phyloP scores from a whole-genome alignment of 495 filamentous ascomycete species.

The Pseudoneurospora amorphoporcata region DNA sequence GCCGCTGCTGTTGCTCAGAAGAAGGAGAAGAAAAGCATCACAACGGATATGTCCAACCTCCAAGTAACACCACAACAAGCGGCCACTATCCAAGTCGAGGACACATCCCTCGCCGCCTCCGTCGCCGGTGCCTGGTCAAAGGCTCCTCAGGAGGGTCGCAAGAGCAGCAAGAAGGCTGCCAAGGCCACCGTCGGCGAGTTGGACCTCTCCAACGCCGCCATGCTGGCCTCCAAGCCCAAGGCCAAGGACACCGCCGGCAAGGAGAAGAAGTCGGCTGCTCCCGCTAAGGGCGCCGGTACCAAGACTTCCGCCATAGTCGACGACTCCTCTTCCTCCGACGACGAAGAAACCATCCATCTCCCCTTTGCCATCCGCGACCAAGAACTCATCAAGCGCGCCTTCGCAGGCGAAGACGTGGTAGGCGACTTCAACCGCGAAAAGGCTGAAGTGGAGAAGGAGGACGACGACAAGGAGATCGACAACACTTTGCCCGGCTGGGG shows the following conservation, averaged over 20 bases:
- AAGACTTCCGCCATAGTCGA: constrained; percentile 6
- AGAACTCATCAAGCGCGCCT: constrained; percentile 72
- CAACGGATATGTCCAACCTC: neutral
- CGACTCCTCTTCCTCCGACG: constrained; percentile 37
- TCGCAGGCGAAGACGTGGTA: constrained; percentile 84
- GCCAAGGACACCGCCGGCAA: constrained; percentile 1
- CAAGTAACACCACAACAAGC: neutral
- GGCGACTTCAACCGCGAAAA: constrained; percentile 78
- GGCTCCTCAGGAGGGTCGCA: constrained; percentile 18
- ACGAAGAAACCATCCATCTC: constrained; percentile 45
- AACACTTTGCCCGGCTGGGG: constrained; percentile 91
- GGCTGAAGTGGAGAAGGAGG: constrained; percentile 55
- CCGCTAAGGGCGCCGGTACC: neutral
- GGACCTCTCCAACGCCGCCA: constrained; percentile 29
- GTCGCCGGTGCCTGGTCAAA: constrained; percentile 3
- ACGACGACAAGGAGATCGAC: constrained; percentile 78
- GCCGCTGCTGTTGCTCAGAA: constrained; percentile 1
- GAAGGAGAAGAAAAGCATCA: constrained; percentile 1
- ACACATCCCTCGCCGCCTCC: neutral
- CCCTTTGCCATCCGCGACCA: constrained; percentile 66
- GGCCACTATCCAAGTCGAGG: neutral
- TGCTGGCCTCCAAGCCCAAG: constrained; percentile 22
- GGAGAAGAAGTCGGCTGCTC: neutral
- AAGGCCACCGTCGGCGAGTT: constrained; percentile 21
- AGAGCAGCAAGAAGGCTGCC: constrained; percentile 12